These are phyloP conservation scores for Xylariaceae sp. DNA, from an alignment of 2,329 filamentous ascomycete species.

Conservation along the genomic window DNA sequence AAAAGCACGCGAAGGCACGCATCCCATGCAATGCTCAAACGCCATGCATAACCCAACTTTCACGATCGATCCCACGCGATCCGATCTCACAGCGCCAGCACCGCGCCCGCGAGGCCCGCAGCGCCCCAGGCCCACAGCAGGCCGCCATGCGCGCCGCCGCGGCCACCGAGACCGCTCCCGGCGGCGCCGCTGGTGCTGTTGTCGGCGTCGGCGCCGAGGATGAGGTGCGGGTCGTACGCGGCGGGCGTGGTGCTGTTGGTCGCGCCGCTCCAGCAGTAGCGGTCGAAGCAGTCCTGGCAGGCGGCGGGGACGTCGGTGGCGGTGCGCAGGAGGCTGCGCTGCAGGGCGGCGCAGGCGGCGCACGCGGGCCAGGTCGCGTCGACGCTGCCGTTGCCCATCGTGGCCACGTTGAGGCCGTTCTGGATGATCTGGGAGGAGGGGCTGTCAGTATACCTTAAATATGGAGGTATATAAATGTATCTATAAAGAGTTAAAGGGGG, in stretches of 20 bases:
- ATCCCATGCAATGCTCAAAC: too few relatives aligned
- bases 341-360: slow-evolving; percentile 79
- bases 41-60: too few relatives aligned
- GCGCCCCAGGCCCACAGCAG: too few relatives aligned
- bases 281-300: slow-evolving; percentile 68
- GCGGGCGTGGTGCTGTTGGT: slow-evolving; percentile 20
- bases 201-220: slow-evolving; percentile 9
- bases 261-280: slow-evolving; percentile 94
- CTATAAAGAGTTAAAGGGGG: too few relatives aligned
- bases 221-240: slow-evolving; percentile 33
- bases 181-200: slow-evolving; percentile 1
- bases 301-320: slow-evolving; percentile 58
- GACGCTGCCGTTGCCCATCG: slow-evolving; percentile 70
- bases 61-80: too few relatives aligned
- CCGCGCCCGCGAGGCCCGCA: too few relatives aligned
- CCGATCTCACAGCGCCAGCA: too few relatives aligned
- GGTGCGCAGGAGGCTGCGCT: slow-evolving; percentile 66
- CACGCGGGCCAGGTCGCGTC: slow-evolving; percentile 73
- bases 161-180: not conserved
- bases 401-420: slow-evolving; percentile 81
- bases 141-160: not conserved
- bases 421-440: slow-evolving; percentile 74
- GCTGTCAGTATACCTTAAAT: too few relatives aligned
- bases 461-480: too few relatives aligned
- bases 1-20: too few relatives aligned